Conservation (phyloP, 2,329 filamentous ascomycete species). For the Periglandula ipomoeae region DNA sequence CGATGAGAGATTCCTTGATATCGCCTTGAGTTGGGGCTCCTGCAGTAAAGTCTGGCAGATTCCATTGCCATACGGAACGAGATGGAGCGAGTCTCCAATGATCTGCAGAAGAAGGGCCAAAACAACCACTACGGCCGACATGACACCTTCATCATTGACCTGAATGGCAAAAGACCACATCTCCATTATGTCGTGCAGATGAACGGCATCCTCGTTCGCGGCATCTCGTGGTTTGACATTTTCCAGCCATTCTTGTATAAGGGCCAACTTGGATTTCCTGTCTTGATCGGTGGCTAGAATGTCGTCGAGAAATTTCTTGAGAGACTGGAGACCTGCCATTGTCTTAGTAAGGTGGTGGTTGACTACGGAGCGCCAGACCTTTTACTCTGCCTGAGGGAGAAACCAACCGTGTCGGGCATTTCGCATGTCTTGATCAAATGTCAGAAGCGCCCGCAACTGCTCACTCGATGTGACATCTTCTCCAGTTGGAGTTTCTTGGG, state of each 20-base stretch:
- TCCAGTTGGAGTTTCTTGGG: constrained; percentile 46
- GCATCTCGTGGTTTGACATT: constrained; percentile 38
- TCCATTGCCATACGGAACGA: constrained; percentile 65
- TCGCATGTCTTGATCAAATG: constrained; percentile 61
- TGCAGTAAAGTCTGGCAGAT: constrained; percentile 77
- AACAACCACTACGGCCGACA: constrained; percentile 72
- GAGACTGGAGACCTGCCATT: constrained; percentile 56
- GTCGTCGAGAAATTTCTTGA: constrained; percentile 63
- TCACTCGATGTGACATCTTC: constrained; percentile 54
- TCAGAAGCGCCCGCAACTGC: constrained; percentile 59
- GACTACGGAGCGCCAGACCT: no score
- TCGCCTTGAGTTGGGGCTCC: constrained; percentile 68
- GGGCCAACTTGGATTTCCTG: constrained; percentile 35
- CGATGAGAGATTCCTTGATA: constrained; percentile 69
- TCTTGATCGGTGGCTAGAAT: constrained; percentile 42
- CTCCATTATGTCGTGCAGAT: constrained; percentile 72
- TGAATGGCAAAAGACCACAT: constrained; percentile 79
- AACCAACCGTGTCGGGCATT: constrained; percentile 55
- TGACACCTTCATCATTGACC: constrained; percentile 68
- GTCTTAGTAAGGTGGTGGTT: no score
- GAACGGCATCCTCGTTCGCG: constrained; percentile 41
- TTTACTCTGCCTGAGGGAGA: background rate
- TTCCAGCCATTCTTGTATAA: constrained; percentile 62
- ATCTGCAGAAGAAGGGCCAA: constrained; percentile 74
- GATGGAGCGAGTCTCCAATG: constrained; percentile 63